These are phyloP conservation scores for Areca catechu DNA, from an alignment of 176 grass and related monocot genomes.

Conservation along the genomic window DNA sequence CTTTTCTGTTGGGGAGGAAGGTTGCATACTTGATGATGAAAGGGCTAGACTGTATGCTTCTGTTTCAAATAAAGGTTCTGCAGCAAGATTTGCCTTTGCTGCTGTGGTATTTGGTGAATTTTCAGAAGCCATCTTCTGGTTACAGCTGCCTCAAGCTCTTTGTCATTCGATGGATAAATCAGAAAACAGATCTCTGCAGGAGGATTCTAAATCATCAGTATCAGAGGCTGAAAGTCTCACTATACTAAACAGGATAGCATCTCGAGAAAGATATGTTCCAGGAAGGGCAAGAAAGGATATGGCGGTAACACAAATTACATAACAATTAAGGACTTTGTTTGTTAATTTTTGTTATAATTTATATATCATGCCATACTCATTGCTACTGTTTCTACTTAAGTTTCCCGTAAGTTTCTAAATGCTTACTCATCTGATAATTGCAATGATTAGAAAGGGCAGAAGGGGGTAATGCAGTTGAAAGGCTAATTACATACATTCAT, in stretches of 20 bases:
- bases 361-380: no score
- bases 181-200: constrained; percentile 40
- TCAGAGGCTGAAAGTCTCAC: constrained; percentile 40
- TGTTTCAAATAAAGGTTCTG: constrained; percentile 58
- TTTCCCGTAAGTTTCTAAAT: no score
- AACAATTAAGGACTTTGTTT: constrained; percentile 18
- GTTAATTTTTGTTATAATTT: background rate
- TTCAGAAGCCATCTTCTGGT: constrained; percentile 86
- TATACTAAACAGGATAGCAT: constrained; percentile 51
- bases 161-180: constrained; percentile 66
- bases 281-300: constrained; percentile 31
- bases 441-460: no score
- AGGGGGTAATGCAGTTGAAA: no score
- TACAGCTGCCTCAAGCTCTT: constrained; percentile 82
- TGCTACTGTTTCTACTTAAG: no score
- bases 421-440: no score
- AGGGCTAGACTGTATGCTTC: constrained; percentile 70
- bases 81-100: constrained; percentile 83
- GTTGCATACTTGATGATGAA: constrained; percentile 96
- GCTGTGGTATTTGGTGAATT: constrained; percentile 82
- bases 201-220: constrained; percentile 31
- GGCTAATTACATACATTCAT: no score
- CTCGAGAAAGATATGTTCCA: constrained; percentile 39
- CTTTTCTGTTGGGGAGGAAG: constrained; percentile 30
- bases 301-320: constrained; percentile 18